Evolutionary conservation across 192 early-diverging fungal genomes (phyloP).

Genomic region (Blastocladiella britannica): DNA sequence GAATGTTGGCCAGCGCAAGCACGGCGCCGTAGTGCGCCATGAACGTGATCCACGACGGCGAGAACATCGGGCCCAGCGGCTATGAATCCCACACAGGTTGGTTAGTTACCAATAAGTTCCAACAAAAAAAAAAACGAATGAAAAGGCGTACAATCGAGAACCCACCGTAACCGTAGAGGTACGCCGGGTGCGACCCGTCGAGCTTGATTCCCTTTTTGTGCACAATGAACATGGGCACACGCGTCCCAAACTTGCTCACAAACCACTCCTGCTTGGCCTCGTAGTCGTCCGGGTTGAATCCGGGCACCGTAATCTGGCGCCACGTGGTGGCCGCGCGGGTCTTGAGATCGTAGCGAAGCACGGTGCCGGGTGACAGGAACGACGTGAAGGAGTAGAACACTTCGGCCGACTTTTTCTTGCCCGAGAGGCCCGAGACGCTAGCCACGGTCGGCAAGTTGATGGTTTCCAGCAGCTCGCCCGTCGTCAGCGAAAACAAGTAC

Average conservation of each 20-base stretch:
- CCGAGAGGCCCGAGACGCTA: slow-evolving; percentile 14
- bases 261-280: slow-evolving; percentile 47
- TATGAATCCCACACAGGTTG: neutral
- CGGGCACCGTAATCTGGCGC: slow-evolving; percentile 21
- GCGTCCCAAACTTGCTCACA: slow-evolving; percentile 38
- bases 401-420: slow-evolving; percentile 18
- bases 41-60: slow-evolving; percentile 15
- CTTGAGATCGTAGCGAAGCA: slow-evolving; percentile 32
- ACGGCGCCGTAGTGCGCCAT: slow-evolving; percentile 33
- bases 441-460: slow-evolving; percentile 27
- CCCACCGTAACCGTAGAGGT: slow-evolving; percentile 50
- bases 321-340: slow-evolving; percentile 15
- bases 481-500: slow-evolving; percentile 20
- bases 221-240: slow-evolving; percentile 46
- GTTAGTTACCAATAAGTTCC: neutral
- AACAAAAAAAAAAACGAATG: slow-evolving; percentile 2
- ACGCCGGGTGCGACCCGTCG: slow-evolving; percentile 31
- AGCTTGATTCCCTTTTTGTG: slow-evolving; percentile 24
- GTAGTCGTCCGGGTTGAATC: slow-evolving; percentile 22
- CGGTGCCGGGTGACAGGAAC: slow-evolving; percentile 34
- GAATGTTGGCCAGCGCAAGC: slow-evolving; percentile 39
- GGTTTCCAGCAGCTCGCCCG: slow-evolving; percentile 15
- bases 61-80: slow-evolving; percentile 24
- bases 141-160: neutral
- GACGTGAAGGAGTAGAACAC: slow-evolving; percentile 33